Evolutionary conservation across 2,329 filamentous ascomycete genomes (phyloP), one percentile per base, ranked within the genome.

Genomic region (Phaeosphaeriaceae sp.): DNA sequence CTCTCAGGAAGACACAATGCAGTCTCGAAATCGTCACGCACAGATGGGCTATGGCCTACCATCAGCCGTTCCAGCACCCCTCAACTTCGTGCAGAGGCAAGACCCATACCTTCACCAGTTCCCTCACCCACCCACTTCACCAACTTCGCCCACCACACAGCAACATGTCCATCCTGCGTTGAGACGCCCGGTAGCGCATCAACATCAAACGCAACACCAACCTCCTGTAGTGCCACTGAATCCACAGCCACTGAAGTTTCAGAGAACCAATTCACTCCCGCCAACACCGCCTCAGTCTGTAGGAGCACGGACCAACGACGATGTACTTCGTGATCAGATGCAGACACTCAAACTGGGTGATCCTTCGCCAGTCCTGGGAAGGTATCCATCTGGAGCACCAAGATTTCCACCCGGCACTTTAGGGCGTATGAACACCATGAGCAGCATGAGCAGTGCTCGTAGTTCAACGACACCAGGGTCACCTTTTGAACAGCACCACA

Each of bases 261-360:
- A 48, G 19, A 53, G 51, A 33, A 21, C 57, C 17, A 42, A 58
- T 21, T 60, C 55, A 11, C 42, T 58, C 15, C 62, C 61, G 7
- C 44, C 60, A 21, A 67, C 59, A 3, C 65, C 63, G 17, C 59
- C 65, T 11, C 61, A 61, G 51, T 67, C 65, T 1, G 49, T 53
- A 13, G 53, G 54, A 48, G 57, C 54, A 15, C 62, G 52, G 27
- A 44, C 53, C 20, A 55, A 53, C 21, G 65, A 65, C 40, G 56
- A 60, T 24, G 51, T 40, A 24, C 25, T 66, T n/a, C 55, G 55
- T 2, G 57, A 66, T 11, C 55, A 53, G 24, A 62, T 67, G 47
- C 57, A 58, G 20, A 59, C 62, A 27, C 52, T 64, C 6, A 56
- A 54, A 17, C 46, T 61, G 24, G 44, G 50, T 27, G 46, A 46